Evolutionary conservation across 257 asterid genomes (phyloP).

Genomic region (Gardenia jasminoides): DNA sequence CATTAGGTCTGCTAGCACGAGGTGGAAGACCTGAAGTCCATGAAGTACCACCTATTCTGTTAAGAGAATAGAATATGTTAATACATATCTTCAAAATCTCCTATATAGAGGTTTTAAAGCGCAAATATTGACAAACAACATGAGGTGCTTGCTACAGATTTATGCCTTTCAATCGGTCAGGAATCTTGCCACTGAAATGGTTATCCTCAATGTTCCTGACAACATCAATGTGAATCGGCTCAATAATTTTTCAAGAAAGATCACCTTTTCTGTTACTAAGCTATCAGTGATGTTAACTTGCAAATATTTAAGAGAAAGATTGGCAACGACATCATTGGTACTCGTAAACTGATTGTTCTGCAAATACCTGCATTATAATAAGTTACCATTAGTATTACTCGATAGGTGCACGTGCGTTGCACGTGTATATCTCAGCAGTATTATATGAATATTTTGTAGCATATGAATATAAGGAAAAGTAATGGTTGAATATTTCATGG

Average conservation of each 20-base stretch:
- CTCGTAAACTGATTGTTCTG: slow-evolving; percentile 93
- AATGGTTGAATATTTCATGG: too few species aligned
- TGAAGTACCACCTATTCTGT: slow-evolving; percentile 65
- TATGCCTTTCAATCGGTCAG: slow-evolving; percentile 66
- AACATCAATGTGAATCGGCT: background rate
- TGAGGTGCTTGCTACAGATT: slow-evolving; percentile 46
- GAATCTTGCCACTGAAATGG: slow-evolving; percentile 85
- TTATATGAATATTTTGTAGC: too few species aligned
- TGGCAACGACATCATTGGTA: slow-evolving; percentile 75
- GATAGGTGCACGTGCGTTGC: too few species aligned
- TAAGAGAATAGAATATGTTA: slow-evolving; percentile 16
- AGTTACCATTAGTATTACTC: slow-evolving; percentile 4
- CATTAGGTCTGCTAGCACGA: slow-evolving; percentile 57
- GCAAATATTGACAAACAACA: slow-evolving; percentile 1
- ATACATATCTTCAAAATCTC: background rate
- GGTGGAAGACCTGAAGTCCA: slow-evolving; percentile 89
- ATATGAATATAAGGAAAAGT: too few species aligned
- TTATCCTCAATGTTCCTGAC: slow-evolving; percentile 82
- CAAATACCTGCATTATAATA: slow-evolving; percentile 59
- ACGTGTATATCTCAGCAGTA: too few species aligned
- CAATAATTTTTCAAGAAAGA: background rate
- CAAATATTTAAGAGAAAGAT: slow-evolving; percentile 77
- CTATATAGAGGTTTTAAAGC: background rate
- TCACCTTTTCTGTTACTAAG: slow-evolving; percentile 7
- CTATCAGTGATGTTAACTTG: slow-evolving; percentile 35